A percentile compares a stretch with the other conserved stretches of the same genome.
Evolutionary conservation across 805 yeast genomes (phyloP).

Genomic region (Metschnikowia colocasiae): DNA sequence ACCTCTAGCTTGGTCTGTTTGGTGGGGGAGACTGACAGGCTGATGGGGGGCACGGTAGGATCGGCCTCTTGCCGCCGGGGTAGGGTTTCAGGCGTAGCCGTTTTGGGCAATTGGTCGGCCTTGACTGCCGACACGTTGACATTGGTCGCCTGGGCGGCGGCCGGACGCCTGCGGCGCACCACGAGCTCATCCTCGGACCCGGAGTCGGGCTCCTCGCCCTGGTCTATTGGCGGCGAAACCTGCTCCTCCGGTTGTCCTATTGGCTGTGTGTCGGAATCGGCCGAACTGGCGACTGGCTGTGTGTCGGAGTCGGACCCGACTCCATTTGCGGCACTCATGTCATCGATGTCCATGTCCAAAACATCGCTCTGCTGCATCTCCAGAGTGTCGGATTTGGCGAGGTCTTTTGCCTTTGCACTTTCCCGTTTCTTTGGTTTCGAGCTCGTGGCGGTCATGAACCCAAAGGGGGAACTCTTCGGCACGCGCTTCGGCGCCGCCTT

Average conservation of each 20-base stretch:
- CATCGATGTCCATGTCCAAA: neutral
- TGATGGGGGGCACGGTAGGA: too few species aligned
- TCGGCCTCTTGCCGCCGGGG: neutral
- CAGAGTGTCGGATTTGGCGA: neutral
- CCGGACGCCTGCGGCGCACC: conserved; percentile 51
- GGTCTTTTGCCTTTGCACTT: neutral
- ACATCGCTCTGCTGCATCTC: neutral
- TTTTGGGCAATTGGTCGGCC: conserved; percentile 24
- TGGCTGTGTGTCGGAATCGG: neutral
- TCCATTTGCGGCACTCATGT: neutral
- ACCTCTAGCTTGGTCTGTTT: conserved; percentile 28
- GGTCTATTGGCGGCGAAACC: too few species aligned
- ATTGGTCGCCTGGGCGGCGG: conserved; percentile 42
- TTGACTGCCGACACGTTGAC: conserved; percentile 40
- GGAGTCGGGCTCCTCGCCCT: conserved; percentile 17
- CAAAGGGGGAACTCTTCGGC: conserved; percentile 31
- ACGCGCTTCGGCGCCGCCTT: conserved; percentile 22
- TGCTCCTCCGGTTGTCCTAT: neutral
- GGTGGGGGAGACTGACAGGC: neutral
- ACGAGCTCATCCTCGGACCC: conserved; percentile 55
- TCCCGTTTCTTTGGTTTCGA: conserved; percentile 10
- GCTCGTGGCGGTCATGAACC: conserved; percentile 26
- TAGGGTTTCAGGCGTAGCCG: conserved; percentile 5
- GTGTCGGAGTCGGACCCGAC: neutral
- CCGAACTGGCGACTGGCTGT: neutral